A percentile compares a stretch with the other conserved stretches of the same genome.
phyloP scores from a whole-genome alignment of 2,329 filamentous ascomycete species.

The Alternaria atra region DNA sequence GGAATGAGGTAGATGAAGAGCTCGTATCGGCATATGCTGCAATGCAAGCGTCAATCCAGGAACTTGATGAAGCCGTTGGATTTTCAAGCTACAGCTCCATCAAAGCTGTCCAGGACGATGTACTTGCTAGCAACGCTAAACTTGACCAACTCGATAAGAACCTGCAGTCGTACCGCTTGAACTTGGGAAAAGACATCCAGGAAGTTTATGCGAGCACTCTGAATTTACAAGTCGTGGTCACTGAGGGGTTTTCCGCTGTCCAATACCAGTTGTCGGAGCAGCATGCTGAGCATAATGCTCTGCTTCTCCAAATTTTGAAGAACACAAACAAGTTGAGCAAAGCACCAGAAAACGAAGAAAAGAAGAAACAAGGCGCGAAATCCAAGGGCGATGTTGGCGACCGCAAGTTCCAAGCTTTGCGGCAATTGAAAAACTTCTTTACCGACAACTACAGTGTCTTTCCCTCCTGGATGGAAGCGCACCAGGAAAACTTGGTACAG shows the following conservation, averaged over 20 bases:
- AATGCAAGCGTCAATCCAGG: conserved; percentile 23
- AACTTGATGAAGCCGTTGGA: conserved; percentile 18
- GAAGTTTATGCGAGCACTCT: conserved; percentile 2
- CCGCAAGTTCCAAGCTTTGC: conserved; percentile 2
- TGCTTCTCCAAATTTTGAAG: neutral
- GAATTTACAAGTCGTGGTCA: neutral
- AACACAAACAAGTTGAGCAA: neutral
- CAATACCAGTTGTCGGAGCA: neutral
- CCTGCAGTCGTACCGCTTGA: neutral
- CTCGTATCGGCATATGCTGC: conserved; percentile 16
- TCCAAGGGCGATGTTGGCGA: neutral
- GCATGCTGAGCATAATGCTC: neutral
- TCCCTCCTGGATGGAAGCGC: neutral
- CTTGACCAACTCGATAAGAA: conserved; percentile 1
- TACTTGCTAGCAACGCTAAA: neutral
- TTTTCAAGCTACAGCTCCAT: conserved; percentile 18
- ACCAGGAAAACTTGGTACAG: neutral
- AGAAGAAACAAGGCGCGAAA: neutral
- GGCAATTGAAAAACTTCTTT: conserved; percentile 8
- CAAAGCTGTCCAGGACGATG: conserved; percentile 1
- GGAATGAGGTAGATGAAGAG: conserved; percentile 22
- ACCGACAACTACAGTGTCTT: neutral
- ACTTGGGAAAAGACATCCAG: neutral
- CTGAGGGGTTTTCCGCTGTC: neutral
- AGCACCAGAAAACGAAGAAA: neutral